Base-by-base conservation (phyloP, 768 basidiomycete species). In the Nevesoporus exiguus region DNA sequence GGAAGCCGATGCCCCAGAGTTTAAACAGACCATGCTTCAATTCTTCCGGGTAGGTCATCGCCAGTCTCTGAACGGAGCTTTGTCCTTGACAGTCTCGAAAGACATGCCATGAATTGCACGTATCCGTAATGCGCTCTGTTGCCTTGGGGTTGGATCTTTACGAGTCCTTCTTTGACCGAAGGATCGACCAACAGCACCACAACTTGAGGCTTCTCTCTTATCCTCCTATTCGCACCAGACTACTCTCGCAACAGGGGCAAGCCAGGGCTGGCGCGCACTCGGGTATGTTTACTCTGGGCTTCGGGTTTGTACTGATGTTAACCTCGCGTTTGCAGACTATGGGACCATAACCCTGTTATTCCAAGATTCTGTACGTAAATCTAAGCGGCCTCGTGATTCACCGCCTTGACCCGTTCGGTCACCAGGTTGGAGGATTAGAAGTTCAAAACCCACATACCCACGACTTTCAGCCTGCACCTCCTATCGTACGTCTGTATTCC, bases 191-290 rank as follows among this genome's bases (percentile, higher is more conserved):
- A 57, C 86, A 90, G 69, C 84, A 77, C 59, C 91, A 93, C 65
- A 93, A 92, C 65, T 71, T 95, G 39, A 78, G 92, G 25, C 76
- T 94, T 29, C 71, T 94, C 24, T 87, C 85, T 8, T 94, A 94
- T 66, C 92, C 92, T 22, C 74, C 89, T n/a, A 78, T 93, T 48
- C 81, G 81, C 55, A 77, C 79, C 7, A 70, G 75, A 21, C 60
- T 86, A 31, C 72, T 91, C 42, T 73, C 75, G 34, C 68, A 75
- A 36, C 81, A 85, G 1, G 88, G 87, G 1, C 88, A 90, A 63
- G 84, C 88, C 14, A 79, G 92, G 25, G 91, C 91, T 15, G 91
- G 89, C 11, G 84, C 88, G 21, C 92, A 94, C 63, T 89, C 88
- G 44, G 89, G 85, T 79, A 55, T 45, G 69, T 31, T 30, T 21